Evolutionary conservation across 805 yeast genomes (phyloP).

Genomic region (Starmera amethionina): DNA sequence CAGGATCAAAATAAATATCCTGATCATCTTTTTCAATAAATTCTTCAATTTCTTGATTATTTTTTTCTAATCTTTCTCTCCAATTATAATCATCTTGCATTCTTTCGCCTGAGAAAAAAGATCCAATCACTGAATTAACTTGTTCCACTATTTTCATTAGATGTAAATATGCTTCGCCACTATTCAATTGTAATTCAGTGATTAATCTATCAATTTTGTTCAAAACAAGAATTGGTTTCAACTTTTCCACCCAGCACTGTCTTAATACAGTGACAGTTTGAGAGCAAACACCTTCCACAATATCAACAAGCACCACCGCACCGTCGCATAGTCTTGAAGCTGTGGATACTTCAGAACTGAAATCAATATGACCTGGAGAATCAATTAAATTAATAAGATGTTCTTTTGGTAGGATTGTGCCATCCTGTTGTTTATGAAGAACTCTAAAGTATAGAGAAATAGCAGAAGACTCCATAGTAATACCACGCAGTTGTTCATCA

Average conservation of each 20-base stretch:
- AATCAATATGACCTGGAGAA: conserved; percentile 99
- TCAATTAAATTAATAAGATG: conserved; percentile 87
- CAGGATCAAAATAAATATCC: conserved; percentile 81
- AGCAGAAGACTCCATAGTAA: conserved; percentile 96
- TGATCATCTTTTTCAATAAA: conserved; percentile 71
- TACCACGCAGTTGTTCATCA: conserved; percentile 93
- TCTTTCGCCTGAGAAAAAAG: conserved; percentile 86
- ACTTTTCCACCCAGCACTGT: conserved; percentile 90
- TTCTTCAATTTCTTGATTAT: conserved; percentile 32
- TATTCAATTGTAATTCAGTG: conserved; percentile 70
- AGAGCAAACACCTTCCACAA: conserved; percentile 96
- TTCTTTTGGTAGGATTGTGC: conserved; percentile 46
- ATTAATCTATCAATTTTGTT: conserved; percentile 87
- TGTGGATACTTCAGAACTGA: conserved; percentile 91
- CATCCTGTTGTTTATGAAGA: conserved; percentile 32
- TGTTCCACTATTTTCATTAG: conserved; percentile 75
- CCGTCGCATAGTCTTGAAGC: conserved; percentile 96
- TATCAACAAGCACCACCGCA: conserved; percentile 90
- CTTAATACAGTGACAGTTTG: conserved; percentile 92
- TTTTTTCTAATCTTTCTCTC: conserved; percentile 52
- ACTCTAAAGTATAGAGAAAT: conserved; percentile 86
- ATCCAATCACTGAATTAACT: conserved; percentile 89
- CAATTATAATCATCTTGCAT: conserved; percentile 78
- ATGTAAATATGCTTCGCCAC: conserved; percentile 80
- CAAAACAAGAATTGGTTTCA: conserved; percentile 79